A percentile compares a stretch with the other conserved stretches of the same genome.
phyloP scores from a whole-genome alignment of 352 stramenopile species.

The Phytophthora capsici region DNA sequence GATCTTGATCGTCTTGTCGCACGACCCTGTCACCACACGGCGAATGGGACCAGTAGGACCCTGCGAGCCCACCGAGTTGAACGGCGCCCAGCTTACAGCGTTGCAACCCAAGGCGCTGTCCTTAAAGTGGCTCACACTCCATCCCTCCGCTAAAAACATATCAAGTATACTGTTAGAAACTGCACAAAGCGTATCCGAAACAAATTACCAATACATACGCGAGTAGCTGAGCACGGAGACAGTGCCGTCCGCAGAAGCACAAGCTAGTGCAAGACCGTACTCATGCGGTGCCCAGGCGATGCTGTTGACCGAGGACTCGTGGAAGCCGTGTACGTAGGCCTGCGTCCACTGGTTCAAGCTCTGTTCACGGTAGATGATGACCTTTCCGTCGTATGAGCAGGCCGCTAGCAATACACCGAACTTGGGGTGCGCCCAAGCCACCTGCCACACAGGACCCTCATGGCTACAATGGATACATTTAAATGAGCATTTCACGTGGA shows the following conservation, averaged over 20 bases:
- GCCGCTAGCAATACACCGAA: conserved; percentile 96
- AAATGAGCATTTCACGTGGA: neutral
- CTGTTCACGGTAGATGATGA: conserved; percentile 97
- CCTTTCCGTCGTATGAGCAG: conserved; percentile 98
- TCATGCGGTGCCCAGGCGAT: conserved; percentile 98
- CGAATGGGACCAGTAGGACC: conserved; percentile 54
- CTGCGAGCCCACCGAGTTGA: conserved; percentile 67
- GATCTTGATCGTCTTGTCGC: conserved; percentile 98
- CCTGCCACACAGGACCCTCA: conserved; percentile 98
- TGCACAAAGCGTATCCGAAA: neutral
- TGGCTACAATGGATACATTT: conserved; percentile 61
- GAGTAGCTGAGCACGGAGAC: conserved; percentile 91
- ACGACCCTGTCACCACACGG: conserved; percentile 95
- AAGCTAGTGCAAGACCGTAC: conserved; percentile 94
- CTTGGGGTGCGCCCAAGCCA: conserved; percentile 99
- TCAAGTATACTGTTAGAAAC: neutral
- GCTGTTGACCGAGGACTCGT: conserved; percentile 94
- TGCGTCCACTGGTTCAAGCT: conserved; percentile 94
- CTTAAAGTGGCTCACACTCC: conserved; percentile 93
- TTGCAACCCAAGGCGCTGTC: conserved; percentile 97
- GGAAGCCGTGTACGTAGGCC: conserved; percentile 91
- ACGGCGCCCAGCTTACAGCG: conserved; percentile 96
- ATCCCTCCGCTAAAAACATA: conserved; percentile 73
- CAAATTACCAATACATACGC: conserved; percentile 38
- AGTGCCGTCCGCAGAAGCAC: conserved; percentile 95